Percentiles rank a stretch among this genome's conserved stretches.
These are phyloP conservation scores for Sarcodon sp. DNA, from an alignment of 768 basidiomycete genomes.

Conservation along the genomic window DNA sequence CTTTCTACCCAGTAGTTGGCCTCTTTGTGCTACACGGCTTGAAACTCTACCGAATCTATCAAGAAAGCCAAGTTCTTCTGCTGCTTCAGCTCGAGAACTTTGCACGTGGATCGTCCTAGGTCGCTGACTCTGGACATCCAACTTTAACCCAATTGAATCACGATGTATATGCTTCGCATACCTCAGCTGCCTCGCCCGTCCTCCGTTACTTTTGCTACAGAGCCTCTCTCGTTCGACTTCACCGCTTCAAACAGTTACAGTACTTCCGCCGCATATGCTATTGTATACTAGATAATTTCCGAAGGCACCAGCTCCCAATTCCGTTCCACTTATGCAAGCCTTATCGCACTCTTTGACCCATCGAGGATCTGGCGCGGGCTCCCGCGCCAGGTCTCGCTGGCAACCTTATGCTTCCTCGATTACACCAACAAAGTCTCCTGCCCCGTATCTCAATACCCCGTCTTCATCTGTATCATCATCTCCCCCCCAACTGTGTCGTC, in stretches of 20 bases:
- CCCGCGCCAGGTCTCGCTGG: constrained; percentile 65
- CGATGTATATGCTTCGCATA: constrained; percentile 10
- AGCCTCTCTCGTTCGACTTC: not conserved
- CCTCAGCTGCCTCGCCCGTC: not conserved
- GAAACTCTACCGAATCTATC: no score
- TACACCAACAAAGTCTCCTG: constrained; percentile 20
- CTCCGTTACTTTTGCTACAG: not conserved
- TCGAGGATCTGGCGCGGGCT: constrained; percentile 42
- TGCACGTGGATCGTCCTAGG: constrained; percentile 16
- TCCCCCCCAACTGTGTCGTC: constrained; percentile 18
- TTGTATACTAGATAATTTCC: constrained; percentile 8
- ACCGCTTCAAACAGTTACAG: constrained; percentile 6
- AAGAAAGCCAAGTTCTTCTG: no score
- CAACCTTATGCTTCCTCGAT: constrained; percentile 54
- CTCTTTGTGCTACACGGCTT: no score
- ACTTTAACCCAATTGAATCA: constrained; percentile 5
- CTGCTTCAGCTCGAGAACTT: not conserved
- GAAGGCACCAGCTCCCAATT: constrained; percentile 6
- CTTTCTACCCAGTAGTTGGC: no score
- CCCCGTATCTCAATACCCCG: constrained; percentile 45
- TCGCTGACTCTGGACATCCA: constrained; percentile 18
- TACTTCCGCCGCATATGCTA: constrained; percentile 11
- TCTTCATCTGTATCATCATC: constrained; percentile 38
- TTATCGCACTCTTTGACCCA: constrained; percentile 33
- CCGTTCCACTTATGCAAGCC: constrained; percentile 7